Conservation (phyloP, 2,329 filamentous ascomycete genomes). For the Fonsecaea monophora region DNA sequence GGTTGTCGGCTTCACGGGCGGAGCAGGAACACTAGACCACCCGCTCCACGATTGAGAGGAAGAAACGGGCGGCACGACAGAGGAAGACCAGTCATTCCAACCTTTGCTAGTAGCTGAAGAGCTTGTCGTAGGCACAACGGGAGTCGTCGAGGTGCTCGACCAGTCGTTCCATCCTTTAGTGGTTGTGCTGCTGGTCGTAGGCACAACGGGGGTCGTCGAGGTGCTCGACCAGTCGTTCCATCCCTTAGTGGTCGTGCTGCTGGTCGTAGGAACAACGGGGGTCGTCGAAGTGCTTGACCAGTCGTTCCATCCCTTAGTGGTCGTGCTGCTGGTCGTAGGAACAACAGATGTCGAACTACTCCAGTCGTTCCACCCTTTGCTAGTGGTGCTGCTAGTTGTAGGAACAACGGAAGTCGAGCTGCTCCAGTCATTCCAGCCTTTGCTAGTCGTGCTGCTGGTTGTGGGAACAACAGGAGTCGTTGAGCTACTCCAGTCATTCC, state of each 20-base stretch:
- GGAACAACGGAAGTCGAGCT: background rate
- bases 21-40: background rate
- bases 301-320: slow-evolving; percentile 7
- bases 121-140: background rate
- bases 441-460: background rate
- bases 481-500: slow-evolving; percentile 13
- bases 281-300: background rate
- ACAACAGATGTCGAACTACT: background rate
- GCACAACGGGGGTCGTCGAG: background rate
- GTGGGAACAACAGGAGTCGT: slow-evolving; percentile 10
- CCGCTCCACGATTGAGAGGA: background rate
- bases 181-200: slow-evolving; percentile 2
- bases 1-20: background rate
- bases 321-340: slow-evolving; percentile 3
- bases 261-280: background rate
- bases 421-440: background rate
- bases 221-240: slow-evolving; percentile 12
- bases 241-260: background rate
- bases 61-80: background rate
- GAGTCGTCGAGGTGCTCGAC: background rate
- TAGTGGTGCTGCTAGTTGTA: background rate
- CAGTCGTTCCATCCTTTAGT: slow-evolving; percentile 12
- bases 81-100: slow-evolving; percentile 14
- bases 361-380: slow-evolving; percentile 10
- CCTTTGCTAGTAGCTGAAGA: background rate